Percentiles rank a stretch among this genome's conserved stretches.
Evolutionary conservation across 2,329 filamentous ascomycete genomes (phyloP).

Genomic region (Mariannaea elegans): DNA sequence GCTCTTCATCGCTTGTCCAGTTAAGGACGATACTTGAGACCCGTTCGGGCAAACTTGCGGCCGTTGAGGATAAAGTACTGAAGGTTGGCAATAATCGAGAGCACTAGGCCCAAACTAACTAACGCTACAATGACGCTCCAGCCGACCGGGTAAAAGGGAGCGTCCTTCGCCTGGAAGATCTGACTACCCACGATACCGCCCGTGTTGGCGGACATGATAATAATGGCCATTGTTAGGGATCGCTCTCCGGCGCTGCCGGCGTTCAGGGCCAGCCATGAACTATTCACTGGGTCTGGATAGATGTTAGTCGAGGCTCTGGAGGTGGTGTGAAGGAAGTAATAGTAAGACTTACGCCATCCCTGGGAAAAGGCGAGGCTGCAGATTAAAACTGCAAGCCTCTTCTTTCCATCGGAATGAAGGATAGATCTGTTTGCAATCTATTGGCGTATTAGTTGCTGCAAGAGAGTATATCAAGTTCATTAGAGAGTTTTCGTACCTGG

Average conservation of each 20-base stretch:
- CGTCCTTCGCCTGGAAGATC: conserved; percentile 43
- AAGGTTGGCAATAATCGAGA: conserved; percentile 31
- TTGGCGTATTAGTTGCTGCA: conserved; percentile 1
- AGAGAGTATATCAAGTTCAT: no score
- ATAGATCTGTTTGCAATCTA: conserved; percentile 32
- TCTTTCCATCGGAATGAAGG: conserved; percentile 24
- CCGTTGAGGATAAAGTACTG: conserved; percentile 53
- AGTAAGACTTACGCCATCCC: conserved; percentile 29
- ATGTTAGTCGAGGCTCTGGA: neutral
- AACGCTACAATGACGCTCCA: conserved; percentile 40
- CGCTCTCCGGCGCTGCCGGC: conserved; percentile 40
- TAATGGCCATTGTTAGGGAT: conserved; percentile 45
- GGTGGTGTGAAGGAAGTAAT: accelerated
- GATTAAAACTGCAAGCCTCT: conserved; percentile 27
- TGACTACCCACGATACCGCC: conserved; percentile 43
- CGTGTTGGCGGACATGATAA: conserved; percentile 46
- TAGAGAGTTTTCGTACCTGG: neutral
- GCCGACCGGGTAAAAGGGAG: conserved; percentile 40
- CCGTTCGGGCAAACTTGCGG: conserved; percentile 22
- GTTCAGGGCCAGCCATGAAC: conserved; percentile 45
- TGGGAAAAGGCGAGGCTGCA: conserved; percentile 27
- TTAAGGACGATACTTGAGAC: conserved; percentile 28
- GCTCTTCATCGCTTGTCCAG: neutral
- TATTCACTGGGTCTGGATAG: conserved; percentile 35
- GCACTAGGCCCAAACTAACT: conserved; percentile 34